Conservation (phyloP, 345 rosid species). For the Anastatica hierochuntica region DNA sequence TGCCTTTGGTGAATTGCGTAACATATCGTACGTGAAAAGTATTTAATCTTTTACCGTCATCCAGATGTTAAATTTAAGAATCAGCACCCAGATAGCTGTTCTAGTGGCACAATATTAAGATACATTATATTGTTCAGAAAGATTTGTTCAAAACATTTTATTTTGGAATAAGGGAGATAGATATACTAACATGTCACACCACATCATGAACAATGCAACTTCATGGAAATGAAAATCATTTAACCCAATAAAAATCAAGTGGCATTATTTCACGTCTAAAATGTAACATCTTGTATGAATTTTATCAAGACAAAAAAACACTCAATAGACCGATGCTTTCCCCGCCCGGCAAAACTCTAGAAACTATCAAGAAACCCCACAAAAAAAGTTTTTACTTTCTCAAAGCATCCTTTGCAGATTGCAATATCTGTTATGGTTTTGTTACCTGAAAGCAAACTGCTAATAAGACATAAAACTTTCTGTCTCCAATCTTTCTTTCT, state of each 20-base stretch:
- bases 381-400: not conserved
- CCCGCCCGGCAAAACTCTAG: constrained; percentile 21
- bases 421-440: not conserved
- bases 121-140: too few species aligned
- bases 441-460: constrained; percentile 19
- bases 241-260: constrained; percentile 9
- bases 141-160: too few species aligned
- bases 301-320: not conserved
- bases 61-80: too few species aligned
- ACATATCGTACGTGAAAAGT: too few species aligned
- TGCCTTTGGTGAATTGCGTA: too few species aligned
- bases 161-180: too few species aligned
- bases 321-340: constrained; percentile 20
- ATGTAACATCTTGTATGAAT: constrained; percentile 4
- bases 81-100: too few species aligned
- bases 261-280: constrained; percentile 23
- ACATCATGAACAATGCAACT: too few species aligned
- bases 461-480: constrained; percentile 1
- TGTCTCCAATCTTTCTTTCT: not conserved
- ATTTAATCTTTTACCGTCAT: too few species aligned
- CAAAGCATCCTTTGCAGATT: constrained; percentile 9
- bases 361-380: constrained; percentile 12
- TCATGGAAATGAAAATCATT: too few species aligned
- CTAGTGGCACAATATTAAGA: too few species aligned
- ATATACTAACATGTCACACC: too few species aligned